Evolutionary conservation across 257 asterid genomes (phyloP).

Genomic region (Verbena officinalis): DNA sequence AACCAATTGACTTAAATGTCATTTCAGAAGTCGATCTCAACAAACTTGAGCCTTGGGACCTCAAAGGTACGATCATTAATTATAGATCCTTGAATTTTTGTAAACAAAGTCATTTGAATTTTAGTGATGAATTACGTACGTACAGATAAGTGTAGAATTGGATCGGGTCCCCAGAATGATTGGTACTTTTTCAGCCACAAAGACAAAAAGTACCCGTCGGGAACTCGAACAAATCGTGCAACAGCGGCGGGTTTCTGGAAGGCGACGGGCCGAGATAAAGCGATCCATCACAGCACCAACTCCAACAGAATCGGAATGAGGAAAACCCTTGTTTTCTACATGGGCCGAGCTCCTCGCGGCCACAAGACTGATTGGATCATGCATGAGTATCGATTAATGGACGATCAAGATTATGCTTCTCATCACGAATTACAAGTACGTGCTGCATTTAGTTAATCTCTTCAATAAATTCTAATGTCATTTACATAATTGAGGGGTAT

Average conservation of each 20-base stretch:
- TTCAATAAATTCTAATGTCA: no score
- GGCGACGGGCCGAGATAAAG: conserved; percentile 82
- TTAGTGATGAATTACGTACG: no score
- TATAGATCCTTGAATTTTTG: not conserved
- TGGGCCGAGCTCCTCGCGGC: no score
- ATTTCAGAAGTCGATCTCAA: conserved; percentile 84
- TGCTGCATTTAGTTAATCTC: no score
- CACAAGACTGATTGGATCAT: conserved; percentile 90
- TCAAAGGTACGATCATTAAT: conserved; percentile 55
- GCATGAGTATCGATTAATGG: conserved; percentile 85
- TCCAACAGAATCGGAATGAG: conserved; percentile 75
- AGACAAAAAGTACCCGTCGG: conserved; percentile 84
- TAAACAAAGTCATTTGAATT: no score
- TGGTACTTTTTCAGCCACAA: conserved; percentile 92
- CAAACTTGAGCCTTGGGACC: conserved; percentile 96
- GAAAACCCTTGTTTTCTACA: conserved; percentile 85
- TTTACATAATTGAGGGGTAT: no score
- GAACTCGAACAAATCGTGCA: conserved; percentile 81
- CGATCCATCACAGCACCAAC: conserved; percentile 54
- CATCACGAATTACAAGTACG: conserved; percentile 50
- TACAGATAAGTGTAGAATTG: conserved; percentile 87
- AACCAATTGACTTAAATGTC: conserved; percentile 78
- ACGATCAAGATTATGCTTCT: conserved; percentile 33
- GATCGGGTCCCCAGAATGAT: conserved; percentile 78
- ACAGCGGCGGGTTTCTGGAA: conserved; percentile 86